phyloP scores from a whole-genome alignment of 768 basidiomycete species.

The Mycena rebaudengoi region DNA sequence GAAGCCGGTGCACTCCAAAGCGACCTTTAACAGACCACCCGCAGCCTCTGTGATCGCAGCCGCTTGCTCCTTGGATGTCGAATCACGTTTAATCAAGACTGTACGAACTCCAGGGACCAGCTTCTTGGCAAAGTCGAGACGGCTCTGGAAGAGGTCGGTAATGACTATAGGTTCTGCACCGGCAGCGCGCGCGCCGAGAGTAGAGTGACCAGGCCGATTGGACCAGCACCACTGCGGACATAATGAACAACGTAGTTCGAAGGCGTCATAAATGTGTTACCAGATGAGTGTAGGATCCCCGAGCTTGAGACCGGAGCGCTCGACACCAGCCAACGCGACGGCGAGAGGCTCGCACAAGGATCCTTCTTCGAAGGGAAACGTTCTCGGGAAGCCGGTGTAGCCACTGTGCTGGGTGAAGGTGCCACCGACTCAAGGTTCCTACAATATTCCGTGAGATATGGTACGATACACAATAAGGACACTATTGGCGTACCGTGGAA shows the following conservation, averaged over 20 bases:
- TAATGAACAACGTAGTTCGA: neutral
- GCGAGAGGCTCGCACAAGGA: conserved; percentile 73
- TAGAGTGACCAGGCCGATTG: conserved; percentile 70
- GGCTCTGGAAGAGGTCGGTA: conserved; percentile 71
- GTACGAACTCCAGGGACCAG: conserved; percentile 67
- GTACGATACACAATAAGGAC: too few species aligned
- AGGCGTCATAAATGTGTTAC: conserved; percentile 37
- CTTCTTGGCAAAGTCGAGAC: conserved; percentile 72
- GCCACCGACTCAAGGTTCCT: conserved; percentile 74
- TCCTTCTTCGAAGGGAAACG: conserved; percentile 73
- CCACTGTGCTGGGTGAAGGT: conserved; percentile 74
- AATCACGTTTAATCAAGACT: conserved; percentile 59
- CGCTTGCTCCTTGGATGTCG: conserved; percentile 58
- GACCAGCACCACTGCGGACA: conserved; percentile 67
- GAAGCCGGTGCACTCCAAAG: conserved; percentile 72
- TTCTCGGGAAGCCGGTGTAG: conserved; percentile 69
- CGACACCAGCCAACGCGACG: conserved; percentile 73
- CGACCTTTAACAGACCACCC: conserved; percentile 56
- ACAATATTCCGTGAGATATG: neutral
- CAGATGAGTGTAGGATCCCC: conserved; percentile 72
- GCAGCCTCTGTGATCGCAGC: conserved; percentile 60
- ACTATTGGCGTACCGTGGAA: conserved; percentile 58
- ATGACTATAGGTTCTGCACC: conserved; percentile 77
- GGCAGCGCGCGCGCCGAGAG: conserved; percentile 71
- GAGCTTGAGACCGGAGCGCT: conserved; percentile 69